Evolutionary conservation across 805 yeast genomes (phyloP).

Genomic region (Candida loeiensis): DNA sequence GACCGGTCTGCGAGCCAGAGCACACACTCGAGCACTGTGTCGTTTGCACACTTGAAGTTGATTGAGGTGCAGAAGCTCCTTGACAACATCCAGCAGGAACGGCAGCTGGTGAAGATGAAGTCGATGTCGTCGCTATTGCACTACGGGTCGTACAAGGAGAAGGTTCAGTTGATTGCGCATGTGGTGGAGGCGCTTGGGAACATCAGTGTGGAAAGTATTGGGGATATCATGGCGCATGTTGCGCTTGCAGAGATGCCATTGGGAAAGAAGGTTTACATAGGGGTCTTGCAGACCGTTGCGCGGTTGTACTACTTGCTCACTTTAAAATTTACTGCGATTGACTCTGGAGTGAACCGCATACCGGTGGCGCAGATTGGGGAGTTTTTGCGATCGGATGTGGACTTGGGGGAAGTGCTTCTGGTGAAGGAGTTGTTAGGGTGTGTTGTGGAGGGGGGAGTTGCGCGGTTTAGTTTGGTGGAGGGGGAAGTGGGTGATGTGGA

Average conservation of each 20-base stretch:
- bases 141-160: conserved; percentile 31
- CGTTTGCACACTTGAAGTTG: conserved; percentile 11
- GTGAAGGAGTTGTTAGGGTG: conserved; percentile 6
- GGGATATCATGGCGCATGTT: not conserved
- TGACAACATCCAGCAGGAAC: conserved; percentile 6
- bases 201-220: conserved; percentile 4
- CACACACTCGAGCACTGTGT: conserved; percentile 18
- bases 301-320: conserved; percentile 14
- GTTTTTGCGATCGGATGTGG: not conserved
- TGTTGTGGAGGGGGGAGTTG: not conserved
- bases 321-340: conserved; percentile 14
- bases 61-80: conserved; percentile 10
- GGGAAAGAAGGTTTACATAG: conserved; percentile 18
- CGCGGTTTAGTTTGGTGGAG: not conserved
- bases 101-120: conserved; percentile 9
- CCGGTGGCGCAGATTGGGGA: conserved; percentile 11
- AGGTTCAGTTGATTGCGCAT: conserved; percentile 18
- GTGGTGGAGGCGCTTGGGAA: conserved; percentile 14
- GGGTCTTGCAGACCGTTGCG: conserved; percentile 14
- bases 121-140: conserved; percentile 21
- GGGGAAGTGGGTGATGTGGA: not conserved
- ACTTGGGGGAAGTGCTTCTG: conserved; percentile 3
- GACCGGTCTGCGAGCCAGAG: conserved; percentile 21
- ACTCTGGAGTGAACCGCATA: conserved; percentile 17
- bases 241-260: not conserved